These are phyloP conservation scores for Chrysoporthe cubensis DNA, from an alignment of 2,329 filamentous ascomycete species.

Conservation along the genomic window DNA sequence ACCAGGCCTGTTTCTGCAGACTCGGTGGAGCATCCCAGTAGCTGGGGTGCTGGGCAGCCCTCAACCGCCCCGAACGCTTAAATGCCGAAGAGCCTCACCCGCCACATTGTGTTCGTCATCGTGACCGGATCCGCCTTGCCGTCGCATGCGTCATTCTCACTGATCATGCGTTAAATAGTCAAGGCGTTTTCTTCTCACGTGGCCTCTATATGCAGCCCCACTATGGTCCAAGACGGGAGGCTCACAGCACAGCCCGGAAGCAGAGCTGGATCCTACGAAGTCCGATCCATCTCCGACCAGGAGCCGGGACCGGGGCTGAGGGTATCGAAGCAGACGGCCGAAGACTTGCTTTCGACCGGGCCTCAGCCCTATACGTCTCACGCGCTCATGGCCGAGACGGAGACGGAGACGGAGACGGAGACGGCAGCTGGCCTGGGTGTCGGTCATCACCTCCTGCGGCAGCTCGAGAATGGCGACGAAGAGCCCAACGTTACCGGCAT, in stretches of 20 bases:
- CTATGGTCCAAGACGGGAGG: background rate
- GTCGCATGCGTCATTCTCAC: background rate
- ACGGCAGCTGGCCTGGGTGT: background rate
- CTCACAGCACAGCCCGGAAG: background rate
- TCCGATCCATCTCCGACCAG: background rate
- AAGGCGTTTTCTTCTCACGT: background rate
- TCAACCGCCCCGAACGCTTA: background rate
- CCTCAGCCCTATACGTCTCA: background rate
- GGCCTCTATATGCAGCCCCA: background rate
- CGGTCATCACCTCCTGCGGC: conserved; percentile 12
- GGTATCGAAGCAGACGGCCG: background rate
- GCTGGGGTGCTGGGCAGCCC: background rate
- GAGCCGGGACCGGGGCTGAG: background rate
- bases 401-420: background rate
- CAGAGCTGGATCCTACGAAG: background rate
- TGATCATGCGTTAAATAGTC: background rate
- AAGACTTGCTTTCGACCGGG: too few species aligned
- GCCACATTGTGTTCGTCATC: background rate
- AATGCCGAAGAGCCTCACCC: background rate
- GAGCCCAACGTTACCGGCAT: conserved; percentile 1
- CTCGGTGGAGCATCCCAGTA: background rate
- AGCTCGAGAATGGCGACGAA: conserved; percentile 1
- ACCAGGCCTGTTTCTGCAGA: background rate
- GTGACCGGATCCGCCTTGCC: background rate
- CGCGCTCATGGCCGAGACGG: background rate